Percentiles rank a stretch among this genome's conserved stretches.
Evolutionary conservation across 768 basidiomycete genomes (phyloP).

Genomic region (Strobilomyces confusus): DNA sequence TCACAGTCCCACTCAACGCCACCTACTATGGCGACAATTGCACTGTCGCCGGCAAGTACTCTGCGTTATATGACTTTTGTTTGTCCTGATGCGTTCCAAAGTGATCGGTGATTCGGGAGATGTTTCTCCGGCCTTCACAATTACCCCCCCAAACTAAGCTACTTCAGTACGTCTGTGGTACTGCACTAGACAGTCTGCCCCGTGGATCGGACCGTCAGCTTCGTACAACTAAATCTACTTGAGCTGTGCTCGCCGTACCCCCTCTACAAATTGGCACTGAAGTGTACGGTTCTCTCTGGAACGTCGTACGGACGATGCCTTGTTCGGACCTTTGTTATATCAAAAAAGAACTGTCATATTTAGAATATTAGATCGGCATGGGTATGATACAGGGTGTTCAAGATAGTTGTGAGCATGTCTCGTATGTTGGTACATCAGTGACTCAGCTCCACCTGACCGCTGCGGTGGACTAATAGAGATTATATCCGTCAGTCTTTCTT

Average conservation of each 20-base stretch:
- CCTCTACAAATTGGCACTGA: neutral
- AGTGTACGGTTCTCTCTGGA: slow-evolving; percentile 2
- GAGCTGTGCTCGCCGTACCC: slow-evolving; percentile 3
- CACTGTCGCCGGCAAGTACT: slow-evolving; percentile 56
- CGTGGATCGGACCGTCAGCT: neutral
- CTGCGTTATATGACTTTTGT: neutral
- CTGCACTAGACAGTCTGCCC: neutral
- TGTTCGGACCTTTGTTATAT: neutral
- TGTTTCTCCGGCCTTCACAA: slow-evolving; percentile 54
- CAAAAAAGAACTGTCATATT: neutral
- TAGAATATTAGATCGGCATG: neutral
- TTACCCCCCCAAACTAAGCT: slow-evolving; percentile 19
- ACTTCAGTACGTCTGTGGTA: neutral
- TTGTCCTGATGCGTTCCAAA: slow-evolving; percentile 22
- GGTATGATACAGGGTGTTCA: neutral
- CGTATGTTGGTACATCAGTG: neutral
- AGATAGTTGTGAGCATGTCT: neutral
- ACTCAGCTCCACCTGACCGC: neutral
- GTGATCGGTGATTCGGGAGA: slow-evolving; percentile 72
- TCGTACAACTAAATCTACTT: neutral
- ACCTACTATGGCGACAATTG: slow-evolving; percentile 42
- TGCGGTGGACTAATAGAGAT: neutral
- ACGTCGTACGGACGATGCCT: slow-evolving; percentile 16
- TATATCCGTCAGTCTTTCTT: slow-evolving; percentile 34
- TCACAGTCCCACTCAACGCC: slow-evolving; percentile 51